These are phyloP conservation scores for Colletotrichum spinosum DNA, from an alignment of 2,329 filamentous ascomycete species.

Conservation along the genomic window DNA sequence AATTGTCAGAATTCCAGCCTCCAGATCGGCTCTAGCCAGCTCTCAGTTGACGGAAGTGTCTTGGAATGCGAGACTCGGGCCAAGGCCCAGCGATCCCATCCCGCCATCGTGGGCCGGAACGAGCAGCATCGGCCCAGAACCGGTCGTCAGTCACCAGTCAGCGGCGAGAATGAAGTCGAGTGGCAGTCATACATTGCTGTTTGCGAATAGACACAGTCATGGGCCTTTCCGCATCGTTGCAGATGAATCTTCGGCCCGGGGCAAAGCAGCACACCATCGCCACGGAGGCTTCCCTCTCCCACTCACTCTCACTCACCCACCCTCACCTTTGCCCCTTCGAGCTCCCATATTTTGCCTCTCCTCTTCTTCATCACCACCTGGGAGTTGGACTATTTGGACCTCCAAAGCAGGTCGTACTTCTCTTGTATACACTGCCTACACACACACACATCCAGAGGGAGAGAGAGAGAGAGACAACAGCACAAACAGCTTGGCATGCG, in stretches of 20 bases:
- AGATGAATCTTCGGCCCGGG: slow-evolving; percentile 17
- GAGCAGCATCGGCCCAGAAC: slow-evolving; percentile 20
- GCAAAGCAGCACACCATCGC: slow-evolving; percentile 2
- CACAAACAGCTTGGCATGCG: slow-evolving; percentile 14
- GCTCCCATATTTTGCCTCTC: slow-evolving; percentile 1
- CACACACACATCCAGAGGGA: too few relatives aligned
- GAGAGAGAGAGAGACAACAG: too few relatives aligned
- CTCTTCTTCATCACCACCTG: slow-evolving; percentile 12
- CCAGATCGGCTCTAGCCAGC: slow-evolving; percentile 12
- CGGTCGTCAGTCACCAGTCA: background rate
- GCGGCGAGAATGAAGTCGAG: slow-evolving; percentile 17
- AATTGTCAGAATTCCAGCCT: background rate
- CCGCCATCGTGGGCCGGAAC: slow-evolving; percentile 16
- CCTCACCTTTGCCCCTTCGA: background rate
- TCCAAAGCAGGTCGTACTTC: background rate
- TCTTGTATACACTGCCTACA: slow-evolving; percentile 3
- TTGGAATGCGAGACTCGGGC: slow-evolving; percentile 7
- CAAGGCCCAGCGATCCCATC: background rate
- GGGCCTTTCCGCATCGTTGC: slow-evolving; percentile 2
- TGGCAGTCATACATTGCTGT: background rate
- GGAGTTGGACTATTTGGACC: background rate
- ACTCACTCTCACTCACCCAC: background rate
- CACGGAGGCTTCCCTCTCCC: slow-evolving; percentile 8
- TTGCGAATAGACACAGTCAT: slow-evolving; percentile 7
- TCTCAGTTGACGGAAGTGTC: slow-evolving; percentile 28